Evolutionary conservation across 2,329 filamentous ascomycete genomes (phyloP), one percentile per base, ranked within the genome.

Genomic region (Mycocentrospora acerina): DNA sequence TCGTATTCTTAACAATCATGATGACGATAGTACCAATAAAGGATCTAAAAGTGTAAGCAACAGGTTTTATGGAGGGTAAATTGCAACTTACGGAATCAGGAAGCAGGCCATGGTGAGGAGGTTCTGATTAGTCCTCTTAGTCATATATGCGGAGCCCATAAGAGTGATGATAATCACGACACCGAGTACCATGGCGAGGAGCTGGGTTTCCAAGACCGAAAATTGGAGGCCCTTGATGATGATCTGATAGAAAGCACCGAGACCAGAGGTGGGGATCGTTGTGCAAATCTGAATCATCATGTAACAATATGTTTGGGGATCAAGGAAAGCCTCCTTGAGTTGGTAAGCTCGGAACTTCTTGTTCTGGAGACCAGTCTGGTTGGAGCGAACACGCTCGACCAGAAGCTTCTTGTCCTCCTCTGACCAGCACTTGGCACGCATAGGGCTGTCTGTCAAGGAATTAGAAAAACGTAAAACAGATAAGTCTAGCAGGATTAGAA

Each of bases 101-200:
- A 81, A 88, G 4, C 76, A 67, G 7, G 78, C 66, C 82, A 88
- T 88, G 31, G 81, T 72, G 13, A 85, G 53, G 12, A 85, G 62
- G 51, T 86, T 90, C 65, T 89, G 85, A n/a, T 73, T 68, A 1
- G 76, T 84, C 63, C 78, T 84, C 67, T 82, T 84, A 11, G 83
- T 82, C 4, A 89, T 57, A 76, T 77, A 89, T 0, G 81, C 77
- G 0, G 83, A 86, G 1, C 71, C 71, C 17, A 89, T 68, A 1
- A 90, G 71, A 4, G 88, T 78, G 32, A 83, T 71, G 44, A 90
- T 86, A 52, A 89, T 88, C 51, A 86, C 86, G 26, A 78, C 80
- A 4, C 86, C 86, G 1, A 88, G 71, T 0, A 88, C 85, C 83
- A 90, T 88, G 26, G 83, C 78, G 16, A 90, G 70, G 2, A 90